Evolutionary conservation across 345 rosid genomes (phyloP).

Genomic region (Aquilaria sinensis): DNA sequence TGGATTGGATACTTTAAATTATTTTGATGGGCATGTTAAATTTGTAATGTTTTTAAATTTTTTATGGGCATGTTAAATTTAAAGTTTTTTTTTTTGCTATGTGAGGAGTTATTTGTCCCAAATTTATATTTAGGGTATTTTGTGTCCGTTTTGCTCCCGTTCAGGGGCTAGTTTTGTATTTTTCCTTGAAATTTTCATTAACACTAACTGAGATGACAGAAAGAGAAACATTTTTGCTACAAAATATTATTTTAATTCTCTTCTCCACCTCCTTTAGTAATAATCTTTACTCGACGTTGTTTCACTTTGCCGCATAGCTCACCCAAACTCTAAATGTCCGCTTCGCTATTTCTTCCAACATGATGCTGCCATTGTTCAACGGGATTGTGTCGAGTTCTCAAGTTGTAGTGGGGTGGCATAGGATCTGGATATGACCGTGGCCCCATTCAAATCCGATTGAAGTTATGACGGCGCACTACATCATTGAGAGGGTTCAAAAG

Average conservation of each 20-base stretch:
- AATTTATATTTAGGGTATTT: no score
- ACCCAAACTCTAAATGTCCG: conserved; percentile 17
- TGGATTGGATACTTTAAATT: no score
- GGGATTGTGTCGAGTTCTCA: conserved; percentile 45
- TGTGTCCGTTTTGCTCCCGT: no score
- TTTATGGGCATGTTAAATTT: no score
- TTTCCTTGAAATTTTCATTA: no score
- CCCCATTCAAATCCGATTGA: conserved; percentile 91
- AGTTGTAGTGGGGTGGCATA: conserved; percentile 92
- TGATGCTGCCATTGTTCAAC: conserved; percentile 23
- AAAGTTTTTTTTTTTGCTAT: no score
- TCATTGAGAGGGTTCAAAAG: conserved; percentile 80
- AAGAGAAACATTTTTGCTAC: no score
- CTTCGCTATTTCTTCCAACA: conserved; percentile 16
- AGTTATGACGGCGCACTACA: conserved; percentile 87
- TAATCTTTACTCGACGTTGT: conserved; percentile 54
- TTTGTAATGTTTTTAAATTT: no score
- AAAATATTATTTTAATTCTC: conserved; percentile 12
- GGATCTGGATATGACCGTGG: conserved; percentile 99
- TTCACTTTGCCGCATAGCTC: conserved; percentile 32
- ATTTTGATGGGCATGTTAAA: no score
- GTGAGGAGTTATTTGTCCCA: no score
- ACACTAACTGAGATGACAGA: no score
- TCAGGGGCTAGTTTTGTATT: no score
- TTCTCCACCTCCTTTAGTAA: conserved; percentile 60